Percentiles rank a stretch among this genome's conserved stretches.
Evolutionary conservation across 805 yeast species (phyloP).

Genomic region (Teunomyces aglyptinius): DNA sequence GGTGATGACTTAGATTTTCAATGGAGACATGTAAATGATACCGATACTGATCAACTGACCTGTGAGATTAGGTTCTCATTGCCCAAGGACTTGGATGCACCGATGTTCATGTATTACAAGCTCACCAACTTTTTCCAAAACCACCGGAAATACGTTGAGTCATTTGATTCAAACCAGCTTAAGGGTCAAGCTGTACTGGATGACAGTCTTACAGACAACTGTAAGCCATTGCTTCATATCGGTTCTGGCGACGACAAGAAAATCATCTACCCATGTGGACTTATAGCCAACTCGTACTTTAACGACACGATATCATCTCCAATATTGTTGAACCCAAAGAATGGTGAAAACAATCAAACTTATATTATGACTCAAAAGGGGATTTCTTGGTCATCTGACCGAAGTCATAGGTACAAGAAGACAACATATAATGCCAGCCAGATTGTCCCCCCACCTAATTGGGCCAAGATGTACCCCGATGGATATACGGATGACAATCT

Average conservation of each 20-base stretch:
- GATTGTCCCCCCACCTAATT: conserved; percentile 92
- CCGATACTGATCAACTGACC: conserved; percentile 31
- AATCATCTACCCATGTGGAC: conserved; percentile 84
- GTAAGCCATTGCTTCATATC: conserved; percentile 36
- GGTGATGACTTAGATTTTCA: conserved; percentile 46
- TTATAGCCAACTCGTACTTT: conserved; percentile 88
- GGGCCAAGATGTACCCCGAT: conserved; percentile 75
- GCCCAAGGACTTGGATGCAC: conserved; percentile 67
- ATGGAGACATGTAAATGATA: conserved; percentile 54
- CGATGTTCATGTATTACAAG: conserved; percentile 76
- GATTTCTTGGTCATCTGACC: conserved; percentile 86
- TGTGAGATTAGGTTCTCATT: conserved; percentile 73
- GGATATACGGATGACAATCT: conserved; percentile 84
- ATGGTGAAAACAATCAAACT: conserved; percentile 43
- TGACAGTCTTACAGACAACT: conserved; percentile 43
- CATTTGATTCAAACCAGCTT: conserved; percentile 77
- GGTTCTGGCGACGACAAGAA: conserved; percentile 43
- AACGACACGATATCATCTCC: conserved; percentile 78
- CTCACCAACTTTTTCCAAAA: conserved; percentile 91
- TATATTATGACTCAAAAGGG: conserved; percentile 49
- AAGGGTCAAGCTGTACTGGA: conserved; percentile 67
- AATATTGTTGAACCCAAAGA: conserved; percentile 41
- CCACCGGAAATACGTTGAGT: conserved; percentile 88
- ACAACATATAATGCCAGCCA: conserved; percentile 66
- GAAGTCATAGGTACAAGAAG: conserved; percentile 60